Evolutionary conservation across 2,329 filamentous ascomycete species (phyloP).

Genomic region (Hortaea sp.): DNA sequence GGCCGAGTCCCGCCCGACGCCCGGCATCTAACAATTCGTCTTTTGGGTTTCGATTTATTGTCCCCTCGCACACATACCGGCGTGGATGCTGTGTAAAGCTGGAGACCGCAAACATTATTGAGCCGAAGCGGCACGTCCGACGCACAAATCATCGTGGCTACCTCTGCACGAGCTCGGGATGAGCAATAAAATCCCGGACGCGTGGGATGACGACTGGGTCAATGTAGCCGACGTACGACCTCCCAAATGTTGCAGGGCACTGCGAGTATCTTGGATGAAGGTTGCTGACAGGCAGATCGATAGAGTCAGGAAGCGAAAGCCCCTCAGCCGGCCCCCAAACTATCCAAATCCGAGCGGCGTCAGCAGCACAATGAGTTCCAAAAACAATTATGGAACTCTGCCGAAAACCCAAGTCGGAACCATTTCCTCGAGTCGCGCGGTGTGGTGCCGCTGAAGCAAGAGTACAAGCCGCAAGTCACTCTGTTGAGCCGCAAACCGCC

Average conservation of each 20-base stretch:
- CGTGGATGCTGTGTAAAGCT: too few species aligned
- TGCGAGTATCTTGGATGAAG: neutral
- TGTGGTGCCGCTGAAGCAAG: constrained; percentile 50
- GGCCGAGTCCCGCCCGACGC: too few species aligned
- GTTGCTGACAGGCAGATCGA: constrained; percentile 4
- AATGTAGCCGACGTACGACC: constrained; percentile 56
- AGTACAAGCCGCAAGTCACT: constrained; percentile 74
- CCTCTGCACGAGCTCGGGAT: constrained; percentile 15
- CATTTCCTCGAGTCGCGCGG: constrained; percentile 62
- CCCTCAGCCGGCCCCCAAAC: constrained; percentile 34
- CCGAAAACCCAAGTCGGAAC: constrained; percentile 67
- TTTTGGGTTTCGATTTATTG: too few species aligned
- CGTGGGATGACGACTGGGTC: constrained; percentile 93
- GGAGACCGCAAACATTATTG: too few species aligned
- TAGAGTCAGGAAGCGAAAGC: constrained; percentile 29
- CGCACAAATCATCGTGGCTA: neutral
- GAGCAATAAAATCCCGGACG: constrained; percentile 54
- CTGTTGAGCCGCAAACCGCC: constrained; percentile 76
- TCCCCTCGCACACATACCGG: too few species aligned
- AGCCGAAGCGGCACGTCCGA: too few species aligned
- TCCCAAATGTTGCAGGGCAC: neutral
- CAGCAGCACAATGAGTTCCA: constrained; percentile 77
- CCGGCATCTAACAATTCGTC: too few species aligned
- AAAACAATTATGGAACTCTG: constrained; percentile 78
- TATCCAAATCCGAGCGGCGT: constrained; percentile 66